phyloP scores from a whole-genome alignment of 148 eudicot genomes.

The Rhododendron molle region DNA sequence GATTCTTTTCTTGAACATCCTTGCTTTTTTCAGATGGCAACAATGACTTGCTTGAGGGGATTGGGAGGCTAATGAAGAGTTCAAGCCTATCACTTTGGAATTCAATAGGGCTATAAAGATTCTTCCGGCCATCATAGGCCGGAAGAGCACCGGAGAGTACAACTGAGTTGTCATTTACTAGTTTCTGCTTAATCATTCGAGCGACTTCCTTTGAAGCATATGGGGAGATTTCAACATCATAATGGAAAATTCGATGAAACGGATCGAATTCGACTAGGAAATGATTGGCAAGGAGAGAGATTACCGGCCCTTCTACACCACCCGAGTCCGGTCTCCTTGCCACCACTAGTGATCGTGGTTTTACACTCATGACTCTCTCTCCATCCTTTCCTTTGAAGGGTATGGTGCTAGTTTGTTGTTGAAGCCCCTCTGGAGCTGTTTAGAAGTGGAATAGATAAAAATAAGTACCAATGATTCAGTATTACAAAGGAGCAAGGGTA shows the following conservation, averaged over 20 bases:
- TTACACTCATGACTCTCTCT: slow-evolving; percentile 21
- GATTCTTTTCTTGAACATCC: slow-evolving; percentile 14
- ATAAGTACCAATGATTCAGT: background rate
- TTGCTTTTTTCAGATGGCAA: slow-evolving; percentile 10
- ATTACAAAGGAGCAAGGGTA: background rate
- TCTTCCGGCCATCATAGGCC: slow-evolving; percentile 80
- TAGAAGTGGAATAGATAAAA: background rate
- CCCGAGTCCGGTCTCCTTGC: slow-evolving; percentile 85
- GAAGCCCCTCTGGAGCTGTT: slow-evolving; percentile 37
- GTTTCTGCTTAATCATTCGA: slow-evolving; percentile 53
- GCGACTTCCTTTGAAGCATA: slow-evolving; percentile 74
- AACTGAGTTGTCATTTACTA: slow-evolving; percentile 52
- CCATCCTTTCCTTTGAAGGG: slow-evolving; percentile 32
- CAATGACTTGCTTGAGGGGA: slow-evolving; percentile 23
- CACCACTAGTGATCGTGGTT: slow-evolving; percentile 35
- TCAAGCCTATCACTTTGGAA: slow-evolving; percentile 68
- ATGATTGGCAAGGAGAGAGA: slow-evolving; percentile 82
- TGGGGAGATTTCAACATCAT: slow-evolving; percentile 78
- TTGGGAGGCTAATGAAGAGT: slow-evolving; percentile 62
- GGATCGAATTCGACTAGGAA: slow-evolving; percentile 68
- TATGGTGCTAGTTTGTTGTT: slow-evolving; percentile 15
- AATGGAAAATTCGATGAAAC: slow-evolving; percentile 59
- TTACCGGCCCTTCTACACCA: slow-evolving; percentile 68
- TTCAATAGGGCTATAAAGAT: slow-evolving; percentile 70
- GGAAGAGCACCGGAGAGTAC: slow-evolving; percentile 57